These are phyloP conservation scores for Cladophialophora yegresii DNA, from an alignment of 2,329 filamentous ascomycete species.

Conservation along the genomic window DNA sequence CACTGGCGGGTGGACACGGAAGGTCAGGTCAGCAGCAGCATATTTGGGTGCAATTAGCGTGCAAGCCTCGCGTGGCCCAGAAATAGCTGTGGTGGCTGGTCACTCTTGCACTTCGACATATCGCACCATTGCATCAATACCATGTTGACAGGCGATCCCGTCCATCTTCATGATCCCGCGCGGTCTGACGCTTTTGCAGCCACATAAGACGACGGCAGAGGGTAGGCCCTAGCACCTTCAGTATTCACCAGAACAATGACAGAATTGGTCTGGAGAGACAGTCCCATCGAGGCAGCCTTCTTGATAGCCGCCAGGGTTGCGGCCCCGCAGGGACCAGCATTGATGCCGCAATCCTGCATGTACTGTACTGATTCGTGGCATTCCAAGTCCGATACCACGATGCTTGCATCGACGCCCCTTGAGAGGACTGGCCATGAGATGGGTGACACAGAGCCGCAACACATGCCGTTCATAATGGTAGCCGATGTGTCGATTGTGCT, in stretches of 20 bases:
- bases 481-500: slow-evolving; percentile 57
- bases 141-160: background rate
- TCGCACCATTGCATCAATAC: background rate
- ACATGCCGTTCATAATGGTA: slow-evolving; percentile 74
- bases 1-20: no score
- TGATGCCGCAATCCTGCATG: slow-evolving; percentile 52
- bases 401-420: slow-evolving; percentile 60
- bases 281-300: slow-evolving; percentile 46
- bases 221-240: slow-evolving; percentile 62
- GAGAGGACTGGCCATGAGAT: slow-evolving; percentile 65
- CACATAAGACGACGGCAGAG: slow-evolving; percentile 39
- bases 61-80: background rate
- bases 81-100: background rate
- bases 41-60: background rate
- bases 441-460: slow-evolving; percentile 68
- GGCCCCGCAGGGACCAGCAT: slow-evolving; percentile 65
- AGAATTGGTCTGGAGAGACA: slow-evolving; percentile 48
- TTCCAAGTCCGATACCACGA: slow-evolving; percentile 64
- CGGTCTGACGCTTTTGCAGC: background rate
- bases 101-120: background rate
- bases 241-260: slow-evolving; percentile 68
- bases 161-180: background rate
- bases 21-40: background rate
- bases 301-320: slow-evolving; percentile 59
- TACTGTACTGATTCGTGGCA: slow-evolving; percentile 61